Conservation (phyloP, 352 stramenopile genomes). For the Pythium sukuiense region DNA sequence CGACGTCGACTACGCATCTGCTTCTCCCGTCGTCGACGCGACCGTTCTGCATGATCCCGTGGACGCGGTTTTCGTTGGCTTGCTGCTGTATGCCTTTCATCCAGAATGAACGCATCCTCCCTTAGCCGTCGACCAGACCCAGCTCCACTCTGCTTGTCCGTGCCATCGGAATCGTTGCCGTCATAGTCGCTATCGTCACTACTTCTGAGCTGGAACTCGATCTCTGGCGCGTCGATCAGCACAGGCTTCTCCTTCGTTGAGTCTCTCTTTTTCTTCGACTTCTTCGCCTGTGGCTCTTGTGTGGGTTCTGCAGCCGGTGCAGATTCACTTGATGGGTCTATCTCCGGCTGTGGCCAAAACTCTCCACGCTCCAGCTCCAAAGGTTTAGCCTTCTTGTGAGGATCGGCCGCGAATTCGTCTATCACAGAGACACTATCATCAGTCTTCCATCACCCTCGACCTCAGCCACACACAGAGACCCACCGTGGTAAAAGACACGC, state of each 20-base stretch:
- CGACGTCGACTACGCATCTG: neutral
- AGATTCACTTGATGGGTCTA: neutral
- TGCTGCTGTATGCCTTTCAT: neutral
- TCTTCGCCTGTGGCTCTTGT: neutral
- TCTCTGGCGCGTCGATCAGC: constrained; percentile 26
- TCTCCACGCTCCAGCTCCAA: constrained; percentile 5
- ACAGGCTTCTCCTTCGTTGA: neutral
- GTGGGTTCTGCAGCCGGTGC: neutral
- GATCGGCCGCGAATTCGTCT: constrained; percentile 64
- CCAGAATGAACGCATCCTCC: constrained; percentile 26
- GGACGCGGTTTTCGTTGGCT: constrained; percentile 2
- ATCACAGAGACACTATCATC: neutral
- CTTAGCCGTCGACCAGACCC: constrained; percentile 2
- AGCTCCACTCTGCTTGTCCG: neutral
- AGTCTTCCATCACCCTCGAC: neutral
- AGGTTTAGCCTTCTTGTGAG: constrained; percentile 31
- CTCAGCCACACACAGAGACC: neutral
- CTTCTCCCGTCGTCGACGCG: constrained; percentile 5
- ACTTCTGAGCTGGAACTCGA: constrained; percentile 16
- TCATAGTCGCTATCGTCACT: constrained; percentile 37
- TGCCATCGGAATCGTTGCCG: constrained; percentile 5
- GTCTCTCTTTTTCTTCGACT: constrained; percentile 29
- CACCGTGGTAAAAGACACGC: constrained; percentile 72
- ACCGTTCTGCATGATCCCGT: neutral
- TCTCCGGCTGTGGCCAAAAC: constrained; percentile 2